phyloP scores from a whole-genome alignment of 768 basidiomycete genomes.

The Xerocomus potaroensis region DNA sequence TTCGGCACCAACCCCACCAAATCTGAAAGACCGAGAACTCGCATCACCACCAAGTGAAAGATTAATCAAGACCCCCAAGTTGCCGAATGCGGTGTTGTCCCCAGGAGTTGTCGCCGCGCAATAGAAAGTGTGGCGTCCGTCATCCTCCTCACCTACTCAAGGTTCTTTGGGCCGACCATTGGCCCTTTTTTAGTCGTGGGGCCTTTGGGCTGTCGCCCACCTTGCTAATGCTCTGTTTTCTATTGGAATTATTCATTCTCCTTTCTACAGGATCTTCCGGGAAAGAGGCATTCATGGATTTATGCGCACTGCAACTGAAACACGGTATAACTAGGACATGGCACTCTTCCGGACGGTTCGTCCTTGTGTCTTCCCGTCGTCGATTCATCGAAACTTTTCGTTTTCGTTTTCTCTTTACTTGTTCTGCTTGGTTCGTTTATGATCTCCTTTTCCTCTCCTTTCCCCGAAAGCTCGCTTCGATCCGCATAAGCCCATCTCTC shows the following conservation, averaged over 20 bases:
- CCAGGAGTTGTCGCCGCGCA: conserved; percentile 37
- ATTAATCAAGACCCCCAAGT: conserved; percentile 55
- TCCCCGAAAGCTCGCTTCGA: not conserved
- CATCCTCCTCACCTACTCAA: not conserved
- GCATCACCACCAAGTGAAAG: conserved; percentile 37
- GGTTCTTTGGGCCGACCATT: not conserved
- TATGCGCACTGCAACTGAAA: conserved; percentile 11
- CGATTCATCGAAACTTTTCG: conserved; percentile 7
- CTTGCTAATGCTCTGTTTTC: conserved; percentile 14
- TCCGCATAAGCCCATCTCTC: not conserved
- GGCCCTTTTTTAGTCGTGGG: not conserved
- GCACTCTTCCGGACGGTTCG: not conserved
- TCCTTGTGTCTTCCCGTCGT: not conserved
- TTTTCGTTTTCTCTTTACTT: not conserved
- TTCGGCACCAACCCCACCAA: conserved; percentile 29
- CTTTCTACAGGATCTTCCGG: conserved; percentile 27
- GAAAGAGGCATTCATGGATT: conserved; percentile 22
- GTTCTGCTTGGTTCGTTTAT: conserved; percentile 19
- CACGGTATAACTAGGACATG: conserved; percentile 9
- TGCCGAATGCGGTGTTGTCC: conserved; percentile 53
- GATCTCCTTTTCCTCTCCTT: conserved; percentile 10
- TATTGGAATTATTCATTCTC: conserved; percentile 32
- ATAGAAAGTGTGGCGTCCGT: conserved; percentile 16
- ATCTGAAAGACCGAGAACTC: conserved; percentile 37
- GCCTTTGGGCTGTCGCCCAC: conserved; percentile 2